Conservation (phyloP, 208 protist genomes). For the Acanthamoeba culbertsoni region DNA sequence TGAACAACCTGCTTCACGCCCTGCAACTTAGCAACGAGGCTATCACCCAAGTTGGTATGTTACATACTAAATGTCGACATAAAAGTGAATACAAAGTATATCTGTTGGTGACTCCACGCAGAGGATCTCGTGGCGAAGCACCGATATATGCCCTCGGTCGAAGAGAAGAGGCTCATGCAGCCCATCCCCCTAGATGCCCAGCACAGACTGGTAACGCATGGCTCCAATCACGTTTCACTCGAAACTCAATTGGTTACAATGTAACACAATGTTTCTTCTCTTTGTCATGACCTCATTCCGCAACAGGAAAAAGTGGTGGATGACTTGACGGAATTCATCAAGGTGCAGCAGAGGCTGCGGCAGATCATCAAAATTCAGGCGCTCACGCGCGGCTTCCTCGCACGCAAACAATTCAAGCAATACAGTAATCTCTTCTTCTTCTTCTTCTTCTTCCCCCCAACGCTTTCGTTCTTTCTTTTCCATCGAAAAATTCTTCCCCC, state of each 20-base stretch:
- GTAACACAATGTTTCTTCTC: background rate
- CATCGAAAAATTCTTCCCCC: background rate
- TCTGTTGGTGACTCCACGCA: background rate
- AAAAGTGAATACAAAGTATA: too few species aligned
- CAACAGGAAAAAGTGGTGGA: background rate
- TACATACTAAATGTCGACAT: too few species aligned
- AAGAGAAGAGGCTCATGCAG: conserved; percentile 35
- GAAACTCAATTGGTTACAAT: background rate
- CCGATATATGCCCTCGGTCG: conserved; percentile 4
- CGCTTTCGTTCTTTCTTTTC: background rate
- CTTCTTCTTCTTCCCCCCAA: background rate
- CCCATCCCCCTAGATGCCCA: conserved; percentile 9
- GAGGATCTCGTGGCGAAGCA: background rate
- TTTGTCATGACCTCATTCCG: background rate
- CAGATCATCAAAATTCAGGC: conserved; percentile 37
- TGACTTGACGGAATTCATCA: conserved; percentile 30
- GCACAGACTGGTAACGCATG: background rate
- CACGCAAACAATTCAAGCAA: conserved; percentile 40
- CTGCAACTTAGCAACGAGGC: background rate
- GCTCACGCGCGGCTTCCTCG: conserved; percentile 3
- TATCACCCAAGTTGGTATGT: background rate
- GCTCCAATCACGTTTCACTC: background rate
- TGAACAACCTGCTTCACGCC: conserved; percentile 6
- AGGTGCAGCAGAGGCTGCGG: conserved; percentile 4
- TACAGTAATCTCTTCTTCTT: background rate